Percentiles rank a stretch among this genome's conserved stretches.
Conservation (phyloP, 2,329 filamentous ascomycete genomes). For the Claviceps sorghi region DNA sequence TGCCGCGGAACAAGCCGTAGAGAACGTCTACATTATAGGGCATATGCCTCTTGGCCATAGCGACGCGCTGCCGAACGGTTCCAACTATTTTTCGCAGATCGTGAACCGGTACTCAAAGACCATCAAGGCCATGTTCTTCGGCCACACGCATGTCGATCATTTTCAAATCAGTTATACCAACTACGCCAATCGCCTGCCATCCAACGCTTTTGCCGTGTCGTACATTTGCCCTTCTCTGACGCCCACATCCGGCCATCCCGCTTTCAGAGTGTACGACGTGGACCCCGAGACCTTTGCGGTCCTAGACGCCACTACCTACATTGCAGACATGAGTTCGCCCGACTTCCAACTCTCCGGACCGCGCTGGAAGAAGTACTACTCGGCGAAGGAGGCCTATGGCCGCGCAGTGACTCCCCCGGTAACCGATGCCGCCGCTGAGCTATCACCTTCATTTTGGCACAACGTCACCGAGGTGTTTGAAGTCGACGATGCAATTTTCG, state of each 20-base stretch:
- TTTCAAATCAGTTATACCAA: constrained; percentile 41
- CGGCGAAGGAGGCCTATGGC: constrained; percentile 38
- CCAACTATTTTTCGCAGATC: constrained; percentile 37
- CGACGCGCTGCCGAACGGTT: constrained; percentile 36
- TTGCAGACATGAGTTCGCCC: constrained; percentile 32
- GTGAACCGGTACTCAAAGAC: constrained; percentile 36
- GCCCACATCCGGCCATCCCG: constrained; percentile 37
- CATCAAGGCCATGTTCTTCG: constrained; percentile 41
- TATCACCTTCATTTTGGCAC: constrained; percentile 44
- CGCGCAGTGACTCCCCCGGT: constrained; percentile 25
- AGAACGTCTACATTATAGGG: constrained; percentile 41
- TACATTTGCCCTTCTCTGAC: constrained; percentile 40
- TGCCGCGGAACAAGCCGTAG: constrained; percentile 31
- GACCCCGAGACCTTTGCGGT: constrained; percentile 41
- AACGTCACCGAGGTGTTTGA: constrained; percentile 36
- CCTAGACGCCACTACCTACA: constrained; percentile 37
- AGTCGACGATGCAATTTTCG: constrained; percentile 25
- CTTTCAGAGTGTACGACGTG: constrained; percentile 42
- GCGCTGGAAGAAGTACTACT: constrained; percentile 39
- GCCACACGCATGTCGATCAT: constrained; percentile 40
- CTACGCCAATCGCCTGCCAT: constrained; percentile 24
- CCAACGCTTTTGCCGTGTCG: constrained; percentile 30
- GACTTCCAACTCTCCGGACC: constrained; percentile 28
- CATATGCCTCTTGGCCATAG: constrained; percentile 37
- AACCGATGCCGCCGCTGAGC: constrained; percentile 21